These are phyloP conservation scores for Torrubiella hemipterigena DNA, from an alignment of 2,329 filamentous ascomycete species.

Conservation along the genomic window DNA sequence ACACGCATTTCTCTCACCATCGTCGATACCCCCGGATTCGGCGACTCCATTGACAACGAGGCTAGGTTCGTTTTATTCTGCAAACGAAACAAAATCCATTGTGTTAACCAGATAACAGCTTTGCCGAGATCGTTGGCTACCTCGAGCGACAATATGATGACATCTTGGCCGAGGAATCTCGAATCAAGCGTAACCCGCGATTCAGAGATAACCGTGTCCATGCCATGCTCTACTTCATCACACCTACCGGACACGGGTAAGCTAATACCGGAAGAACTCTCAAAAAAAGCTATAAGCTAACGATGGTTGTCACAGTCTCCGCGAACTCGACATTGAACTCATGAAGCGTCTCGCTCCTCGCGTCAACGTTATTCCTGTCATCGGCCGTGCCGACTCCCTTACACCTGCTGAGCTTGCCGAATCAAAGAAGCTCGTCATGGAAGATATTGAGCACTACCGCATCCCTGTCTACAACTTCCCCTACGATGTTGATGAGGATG, in stretches of 20 bases:
- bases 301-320: constrained; percentile 57
- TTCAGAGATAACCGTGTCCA: constrained; percentile 99
- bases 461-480: constrained; percentile 99
- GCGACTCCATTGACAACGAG: constrained; percentile 98
- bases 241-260: constrained; percentile 88
- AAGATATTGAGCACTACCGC: constrained; percentile 99
- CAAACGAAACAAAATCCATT: constrained; percentile 5
- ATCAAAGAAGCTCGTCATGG: constrained; percentile 99
- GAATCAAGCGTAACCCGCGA: constrained; percentile 99
- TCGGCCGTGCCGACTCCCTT: constrained; percentile 94
- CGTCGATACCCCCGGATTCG: constrained; percentile 95
- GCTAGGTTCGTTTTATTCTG: constrained; percentile 52
- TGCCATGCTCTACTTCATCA: constrained; percentile 98
- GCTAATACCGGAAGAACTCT: constrained; percentile 14
- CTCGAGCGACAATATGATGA: constrained; percentile 99
- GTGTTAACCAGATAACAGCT: constrained; percentile 39
- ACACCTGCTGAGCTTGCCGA: constrained; percentile 94
- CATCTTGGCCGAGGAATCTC: constrained; percentile 96
- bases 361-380: constrained; percentile 97
- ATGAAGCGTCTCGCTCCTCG: constrained; percentile 98
- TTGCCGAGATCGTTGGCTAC: constrained; percentile 94
- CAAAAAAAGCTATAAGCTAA: neutral
- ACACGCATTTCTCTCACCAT: constrained; percentile 97
- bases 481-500: constrained; percentile 98
- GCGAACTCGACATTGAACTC: constrained; percentile 97